Evolutionary conservation across 257 asterid species (phyloP), one percentile per base, ranked within the genome.

Genomic region (Mitragyna speciosa): DNA sequence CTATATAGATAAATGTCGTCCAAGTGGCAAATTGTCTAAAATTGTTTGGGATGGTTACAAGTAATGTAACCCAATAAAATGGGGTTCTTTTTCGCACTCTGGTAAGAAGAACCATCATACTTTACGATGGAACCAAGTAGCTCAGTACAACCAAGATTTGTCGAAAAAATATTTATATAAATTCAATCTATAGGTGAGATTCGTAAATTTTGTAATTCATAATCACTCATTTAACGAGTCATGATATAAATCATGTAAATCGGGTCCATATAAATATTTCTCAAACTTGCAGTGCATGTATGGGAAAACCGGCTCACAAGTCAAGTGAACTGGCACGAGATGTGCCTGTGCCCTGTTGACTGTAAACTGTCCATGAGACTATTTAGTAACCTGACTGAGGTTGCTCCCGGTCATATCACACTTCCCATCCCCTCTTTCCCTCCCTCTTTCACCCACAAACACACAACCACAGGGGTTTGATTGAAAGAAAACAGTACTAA

Each of bases 331-430:
- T 11, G 68, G 36, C 33, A 63, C 68, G 68, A 63, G 68, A 63
- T 63, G 11, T 2, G 68, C 39, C 67, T 56, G 63, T 56, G 63
- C 63, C 63, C n/a, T 7, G 28, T 19, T 5, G 64, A 56, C 64
- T 1, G 26, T 61, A 31, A 61, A 61, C 15, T 61, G 67, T 61
- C 31, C 7, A 9, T 12, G 20, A n/a, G n/a, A 19, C n/a, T 22
- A 20, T 36, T 36, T 36, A 36, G 63, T 56, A n/a, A 20, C 63
- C 12, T 20, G 64, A 20, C 41, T 36, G 70, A 31, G 43, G 9
- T 36, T 6, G 15, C 59, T 56, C 41, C 45, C 30, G 80, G 85
- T 81, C 87, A 80, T 80, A 78, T 83, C 82, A 83, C 70, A 65
- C 81, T 65, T 71, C 80, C 83, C 56, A 52, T 20, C 81, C 61